These are phyloP conservation scores for Rhynchospora breviuscula DNA, from an alignment of 176 grass and related monocot species.

Conservation along the genomic window DNA sequence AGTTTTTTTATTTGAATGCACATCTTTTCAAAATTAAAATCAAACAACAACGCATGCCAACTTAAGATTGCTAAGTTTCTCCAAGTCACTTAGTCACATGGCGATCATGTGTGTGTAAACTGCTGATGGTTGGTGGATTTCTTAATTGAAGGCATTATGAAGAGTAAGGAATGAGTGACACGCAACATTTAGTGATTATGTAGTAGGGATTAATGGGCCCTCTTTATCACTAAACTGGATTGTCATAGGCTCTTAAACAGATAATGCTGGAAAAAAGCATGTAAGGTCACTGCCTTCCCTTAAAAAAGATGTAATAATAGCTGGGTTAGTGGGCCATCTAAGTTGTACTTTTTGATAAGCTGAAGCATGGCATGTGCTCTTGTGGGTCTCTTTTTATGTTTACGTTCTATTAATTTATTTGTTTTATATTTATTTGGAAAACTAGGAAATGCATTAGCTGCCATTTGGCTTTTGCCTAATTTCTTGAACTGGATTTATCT, in stretches of 20 bases:
- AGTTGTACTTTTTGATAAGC: conserved; percentile 13
- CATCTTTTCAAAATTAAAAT: neutral
- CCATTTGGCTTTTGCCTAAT: neutral
- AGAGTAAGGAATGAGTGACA: neutral
- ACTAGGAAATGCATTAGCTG: neutral
- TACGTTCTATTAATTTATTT: neutral
- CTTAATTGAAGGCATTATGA: conserved; percentile 13
- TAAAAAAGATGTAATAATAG: neutral
- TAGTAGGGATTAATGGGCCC: neutral
- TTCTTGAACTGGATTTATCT: neutral
- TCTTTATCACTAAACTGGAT: conserved; percentile 1
- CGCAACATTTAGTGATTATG: neutral
- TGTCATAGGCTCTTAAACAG: neutral
- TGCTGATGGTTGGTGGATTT: conserved; percentile 5
- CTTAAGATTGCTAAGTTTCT: neutral
- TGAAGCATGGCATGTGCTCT: conserved; percentile 19
- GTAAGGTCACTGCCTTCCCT: neutral
- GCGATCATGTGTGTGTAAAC: conserved; percentile 8
- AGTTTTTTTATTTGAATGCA: neutral
- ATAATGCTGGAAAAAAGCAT: neutral
- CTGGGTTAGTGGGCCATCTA: neutral
- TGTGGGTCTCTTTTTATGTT: conserved; percentile 12
- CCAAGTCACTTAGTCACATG: conserved; percentile 15
- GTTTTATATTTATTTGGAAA: neutral
- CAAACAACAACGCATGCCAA: neutral